These are phyloP conservation scores for Phytophthora fragariaefolia DNA, from an alignment of 352 stramenopile genomes.

Conservation along the genomic window DNA sequence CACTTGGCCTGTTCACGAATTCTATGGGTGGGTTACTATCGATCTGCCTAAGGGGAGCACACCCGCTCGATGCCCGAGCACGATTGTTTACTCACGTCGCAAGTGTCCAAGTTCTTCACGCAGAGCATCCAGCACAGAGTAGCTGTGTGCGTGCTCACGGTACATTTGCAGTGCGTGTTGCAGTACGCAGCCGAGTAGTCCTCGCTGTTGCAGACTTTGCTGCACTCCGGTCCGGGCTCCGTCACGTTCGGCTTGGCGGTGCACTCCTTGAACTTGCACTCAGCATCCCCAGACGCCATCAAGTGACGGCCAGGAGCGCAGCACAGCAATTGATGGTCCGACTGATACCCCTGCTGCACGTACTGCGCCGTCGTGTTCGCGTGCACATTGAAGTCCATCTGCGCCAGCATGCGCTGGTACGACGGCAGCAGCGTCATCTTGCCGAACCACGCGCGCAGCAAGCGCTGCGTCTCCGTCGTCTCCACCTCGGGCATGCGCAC, in stretches of 20 bases:
- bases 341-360: conserved; percentile 33
- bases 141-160: conserved; percentile 18
- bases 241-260: conserved; percentile 26
- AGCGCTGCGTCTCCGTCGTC: conserved; percentile 36
- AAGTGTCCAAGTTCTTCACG: conserved; percentile 45
- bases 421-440: conserved; percentile 70
- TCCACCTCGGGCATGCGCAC: conserved; percentile 58
- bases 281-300: conserved; percentile 36
- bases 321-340: conserved; percentile 43
- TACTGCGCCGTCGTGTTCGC: conserved; percentile 44
- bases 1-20: too few species aligned
- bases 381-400: conserved; percentile 57
- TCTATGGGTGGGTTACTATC: too few species aligned
- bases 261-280: conserved; percentile 44
- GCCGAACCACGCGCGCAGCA: conserved; percentile 62
- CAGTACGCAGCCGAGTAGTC: conserved; percentile 26
- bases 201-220: conserved; percentile 42
- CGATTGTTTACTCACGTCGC: conserved; percentile 31
- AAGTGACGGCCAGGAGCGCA: conserved; percentile 50
- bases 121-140: conserved; percentile 59
- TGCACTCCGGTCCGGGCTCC: conserved; percentile 30
- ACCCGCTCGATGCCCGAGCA: conserved; percentile 42
- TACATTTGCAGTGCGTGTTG: conserved; percentile 25
- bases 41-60: conserved; percentile 20
- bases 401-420: conserved; percentile 58